Evolutionary conservation across 768 basidiomycete species (phyloP).

Genomic region (Naganishia vaughanmartiniae): DNA sequence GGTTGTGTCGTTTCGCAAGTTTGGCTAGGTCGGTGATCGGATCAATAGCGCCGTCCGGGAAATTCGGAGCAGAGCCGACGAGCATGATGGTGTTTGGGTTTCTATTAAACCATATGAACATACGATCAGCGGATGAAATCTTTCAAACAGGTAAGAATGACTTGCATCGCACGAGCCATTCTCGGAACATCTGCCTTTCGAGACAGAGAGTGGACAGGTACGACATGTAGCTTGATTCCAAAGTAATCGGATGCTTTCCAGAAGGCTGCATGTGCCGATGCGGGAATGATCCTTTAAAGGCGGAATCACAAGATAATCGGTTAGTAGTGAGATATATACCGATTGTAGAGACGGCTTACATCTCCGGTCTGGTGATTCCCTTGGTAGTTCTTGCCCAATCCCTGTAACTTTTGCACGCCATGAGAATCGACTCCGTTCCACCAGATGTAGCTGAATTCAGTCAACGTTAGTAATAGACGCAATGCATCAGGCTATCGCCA

Average conservation of each 20-base stretch:
- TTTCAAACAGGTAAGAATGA: conserved; percentile 27
- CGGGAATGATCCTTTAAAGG: conserved; percentile 67
- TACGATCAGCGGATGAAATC: not conserved
- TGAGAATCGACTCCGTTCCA: conserved; percentile 92
- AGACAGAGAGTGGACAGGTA: conserved; percentile 75
- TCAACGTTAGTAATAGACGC: not conserved
- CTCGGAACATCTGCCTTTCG: conserved; percentile 73
- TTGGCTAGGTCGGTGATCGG: conserved; percentile 74
- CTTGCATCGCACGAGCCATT: conserved; percentile 83
- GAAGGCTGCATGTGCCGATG: conserved; percentile 88
- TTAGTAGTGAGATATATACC: no score
- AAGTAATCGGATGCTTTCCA: conserved; percentile 88
- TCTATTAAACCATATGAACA: conserved; percentile 53
- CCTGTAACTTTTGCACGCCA: conserved; percentile 89
- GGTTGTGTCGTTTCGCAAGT: conserved; percentile 69
- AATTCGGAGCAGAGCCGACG: conserved; percentile 71
- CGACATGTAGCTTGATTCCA: conserved; percentile 79
- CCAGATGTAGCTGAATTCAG: conserved; percentile 68
- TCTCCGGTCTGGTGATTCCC: conserved; percentile 87
- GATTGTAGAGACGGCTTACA: conserved; percentile 57
- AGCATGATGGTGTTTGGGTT: conserved; percentile 87
- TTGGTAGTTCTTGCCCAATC: conserved; percentile 85
- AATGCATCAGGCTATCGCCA: not conserved
- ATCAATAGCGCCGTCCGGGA: conserved; percentile 59
- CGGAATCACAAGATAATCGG: not conserved